Evolutionary conservation across 176 grass and related monocot species (phyloP).

Genomic region (Triticum dicoccoides): DNA sequence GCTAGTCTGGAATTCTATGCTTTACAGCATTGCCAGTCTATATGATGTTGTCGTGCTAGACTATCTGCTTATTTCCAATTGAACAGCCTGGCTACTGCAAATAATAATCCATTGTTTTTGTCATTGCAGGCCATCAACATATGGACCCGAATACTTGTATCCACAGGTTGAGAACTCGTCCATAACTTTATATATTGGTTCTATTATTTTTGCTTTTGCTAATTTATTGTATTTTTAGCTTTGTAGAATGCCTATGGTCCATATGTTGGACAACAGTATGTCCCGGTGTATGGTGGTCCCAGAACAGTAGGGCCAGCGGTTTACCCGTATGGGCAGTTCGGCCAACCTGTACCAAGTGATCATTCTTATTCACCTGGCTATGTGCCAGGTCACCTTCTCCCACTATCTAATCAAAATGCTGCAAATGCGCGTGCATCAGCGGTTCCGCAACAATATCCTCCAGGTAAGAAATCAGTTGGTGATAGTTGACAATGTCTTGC

Average conservation of each 20-base stretch:
- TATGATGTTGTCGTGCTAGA: neutral
- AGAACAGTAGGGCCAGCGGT: constrained; percentile 50
- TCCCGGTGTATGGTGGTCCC: constrained; percentile 56
- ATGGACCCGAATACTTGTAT: constrained; percentile 69
- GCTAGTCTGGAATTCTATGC: constrained; percentile 42
- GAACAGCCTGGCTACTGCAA: constrained; percentile 20
- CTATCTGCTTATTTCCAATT: constrained; percentile 26
- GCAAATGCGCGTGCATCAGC: constrained; percentile 36
- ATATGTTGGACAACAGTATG: constrained; percentile 63
- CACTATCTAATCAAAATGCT: constrained; percentile 56
- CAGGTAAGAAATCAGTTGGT: constrained; percentile 45
- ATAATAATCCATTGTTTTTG: constrained; percentile 19
- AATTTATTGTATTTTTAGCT: constrained; percentile 51
- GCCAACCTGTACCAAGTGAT: constrained; percentile 45
- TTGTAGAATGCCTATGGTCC: constrained; percentile 78
- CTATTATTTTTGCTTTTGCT: constrained; percentile 20
- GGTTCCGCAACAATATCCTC: constrained; percentile 54
- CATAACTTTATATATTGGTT: neutral
- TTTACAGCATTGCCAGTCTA: constrained; percentile 23
- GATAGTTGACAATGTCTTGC: neutral
- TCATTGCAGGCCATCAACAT: constrained; percentile 59
- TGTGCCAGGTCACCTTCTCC: constrained; percentile 46
- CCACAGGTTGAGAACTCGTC: constrained; percentile 58
- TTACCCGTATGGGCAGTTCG: constrained; percentile 68
- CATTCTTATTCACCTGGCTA: constrained; percentile 62